A percentile compares a stretch with the other conserved stretches of the same genome.
These are phyloP conservation scores for Gastrolobium villosum DNA, from an alignment of 306 rosid species.

Conservation along the genomic window DNA sequence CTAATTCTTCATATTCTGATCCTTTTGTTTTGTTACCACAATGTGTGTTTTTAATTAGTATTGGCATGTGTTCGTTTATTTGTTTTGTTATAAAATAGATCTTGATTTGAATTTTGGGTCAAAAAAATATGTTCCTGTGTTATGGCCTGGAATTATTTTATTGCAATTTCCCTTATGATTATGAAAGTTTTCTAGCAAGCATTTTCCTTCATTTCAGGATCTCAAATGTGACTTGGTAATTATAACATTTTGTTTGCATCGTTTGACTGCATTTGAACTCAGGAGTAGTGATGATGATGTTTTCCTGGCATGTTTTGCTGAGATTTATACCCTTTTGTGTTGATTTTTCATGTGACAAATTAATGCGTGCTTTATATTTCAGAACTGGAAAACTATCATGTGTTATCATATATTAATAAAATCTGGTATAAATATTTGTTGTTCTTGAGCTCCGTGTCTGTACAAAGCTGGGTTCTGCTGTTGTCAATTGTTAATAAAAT, in stretches of 20 bases:
- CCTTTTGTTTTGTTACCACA: conserved; percentile 12
- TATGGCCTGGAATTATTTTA: conserved; percentile 23
- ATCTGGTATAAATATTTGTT: neutral
- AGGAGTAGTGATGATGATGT: conserved; percentile 17
- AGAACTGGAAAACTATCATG: conserved; percentile 25
- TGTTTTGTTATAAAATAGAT: conserved; percentile 47
- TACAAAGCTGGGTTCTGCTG: conserved; percentile 16
- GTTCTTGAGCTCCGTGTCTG: conserved; percentile 32
- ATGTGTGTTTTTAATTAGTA: conserved; percentile 5
- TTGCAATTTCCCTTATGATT: conserved; percentile 21
- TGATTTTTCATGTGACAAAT: conserved; percentile 25
- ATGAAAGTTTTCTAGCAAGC: conserved; percentile 14
- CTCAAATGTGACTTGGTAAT: conserved; percentile 35
- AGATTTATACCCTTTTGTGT: neutral
- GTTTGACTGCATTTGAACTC: conserved; percentile 25
- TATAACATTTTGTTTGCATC: conserved; percentile 14
- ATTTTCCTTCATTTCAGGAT: conserved; percentile 30
- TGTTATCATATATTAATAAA: neutral
- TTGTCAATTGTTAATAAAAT: conserved; percentile 10
- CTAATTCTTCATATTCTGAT: conserved; percentile 24
- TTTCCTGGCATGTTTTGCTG: conserved; percentile 14
- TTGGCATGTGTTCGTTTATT: conserved; percentile 36
- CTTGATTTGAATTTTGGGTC: conserved; percentile 48
- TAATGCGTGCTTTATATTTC: conserved; percentile 14
- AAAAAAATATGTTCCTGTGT: neutral